These are phyloP conservation scores for Colletotrichum chlorophyti DNA, from an alignment of 2,329 filamentous ascomycete species.

Conservation along the genomic window DNA sequence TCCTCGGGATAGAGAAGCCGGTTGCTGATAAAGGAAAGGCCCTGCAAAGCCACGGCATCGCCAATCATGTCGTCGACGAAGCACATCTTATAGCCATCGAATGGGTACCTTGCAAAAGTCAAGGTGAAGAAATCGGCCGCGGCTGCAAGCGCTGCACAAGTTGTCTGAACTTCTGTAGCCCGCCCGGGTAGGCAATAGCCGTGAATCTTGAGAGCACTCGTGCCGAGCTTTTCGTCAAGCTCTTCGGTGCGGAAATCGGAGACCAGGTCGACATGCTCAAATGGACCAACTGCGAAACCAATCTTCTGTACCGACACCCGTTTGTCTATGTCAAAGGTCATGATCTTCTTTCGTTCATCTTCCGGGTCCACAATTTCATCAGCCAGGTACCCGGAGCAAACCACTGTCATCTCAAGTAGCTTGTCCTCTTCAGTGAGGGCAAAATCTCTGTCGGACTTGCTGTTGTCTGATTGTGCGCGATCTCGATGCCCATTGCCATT, in stretches of 20 bases:
- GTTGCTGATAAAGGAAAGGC: slow-evolving; percentile 86
- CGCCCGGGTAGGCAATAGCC: slow-evolving; percentile 90
- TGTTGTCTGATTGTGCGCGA: slow-evolving; percentile 44
- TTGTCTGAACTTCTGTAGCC: slow-evolving; percentile 82
- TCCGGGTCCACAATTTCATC: slow-evolving; percentile 81
- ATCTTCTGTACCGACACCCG: slow-evolving; percentile 86
- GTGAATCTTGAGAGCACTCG: slow-evolving; percentile 86
- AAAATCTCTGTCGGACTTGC: slow-evolving; percentile 48
- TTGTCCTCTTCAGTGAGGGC: slow-evolving; percentile 78
- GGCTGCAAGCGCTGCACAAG: slow-evolving; percentile 82
- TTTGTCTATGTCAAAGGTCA: slow-evolving; percentile 80
- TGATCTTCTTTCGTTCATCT: slow-evolving; percentile 84
- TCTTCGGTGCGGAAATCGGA: slow-evolving; percentile 89
- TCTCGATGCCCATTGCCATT: slow-evolving; percentile 37
- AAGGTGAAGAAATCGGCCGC: slow-evolving; percentile 92
- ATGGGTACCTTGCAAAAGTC: slow-evolving; percentile 89
- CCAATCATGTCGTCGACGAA: slow-evolving; percentile 89
- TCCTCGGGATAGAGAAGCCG: slow-evolving; percentile 84
- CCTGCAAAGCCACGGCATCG: slow-evolving; percentile 80
- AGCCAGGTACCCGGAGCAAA: slow-evolving; percentile 88
- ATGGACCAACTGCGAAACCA: slow-evolving; percentile 92
- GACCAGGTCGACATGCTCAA: slow-evolving; percentile 87
- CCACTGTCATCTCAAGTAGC: slow-evolving; percentile 84
- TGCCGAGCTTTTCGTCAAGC: slow-evolving; percentile 88
- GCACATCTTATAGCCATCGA: slow-evolving; percentile 88